Percentiles rank a stretch among this genome's conserved stretches.
Conservation (phyloP, 2,329 filamentous ascomycete genomes). For the Pseudonectria foliicola region DNA sequence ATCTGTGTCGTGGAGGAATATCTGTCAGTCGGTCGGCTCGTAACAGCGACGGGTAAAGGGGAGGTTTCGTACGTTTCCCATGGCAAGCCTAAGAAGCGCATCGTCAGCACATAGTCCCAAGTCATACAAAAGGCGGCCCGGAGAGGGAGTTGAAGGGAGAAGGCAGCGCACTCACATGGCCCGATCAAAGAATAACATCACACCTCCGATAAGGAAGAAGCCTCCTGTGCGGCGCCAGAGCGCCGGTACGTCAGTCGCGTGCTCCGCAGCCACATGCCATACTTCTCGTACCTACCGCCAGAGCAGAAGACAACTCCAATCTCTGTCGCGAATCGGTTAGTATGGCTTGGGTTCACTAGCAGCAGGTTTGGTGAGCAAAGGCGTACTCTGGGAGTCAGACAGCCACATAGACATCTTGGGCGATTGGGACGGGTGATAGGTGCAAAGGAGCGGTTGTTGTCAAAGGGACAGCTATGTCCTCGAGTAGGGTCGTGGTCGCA, state of each 20-base stretch:
- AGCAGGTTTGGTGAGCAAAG: slow-evolving; percentile 1
- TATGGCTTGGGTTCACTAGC: slow-evolving; percentile 4
- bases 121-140: slow-evolving; percentile 86
- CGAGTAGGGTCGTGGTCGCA: not conserved
- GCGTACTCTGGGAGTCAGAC: slow-evolving; percentile 87
- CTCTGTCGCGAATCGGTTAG: slow-evolving; percentile 52
- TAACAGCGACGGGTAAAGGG: slow-evolving; percentile 4
- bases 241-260: slow-evolving; percentile 12
- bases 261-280: slow-evolving; percentile 11
- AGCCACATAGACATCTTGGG: slow-evolving; percentile 76
- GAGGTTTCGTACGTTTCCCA: slow-evolving; percentile 74
- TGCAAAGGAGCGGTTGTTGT: too few relatives aligned
- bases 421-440: not conserved
- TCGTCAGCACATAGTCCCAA: slow-evolving; percentile 52
- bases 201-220: slow-evolving; percentile 89
- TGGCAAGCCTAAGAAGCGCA: slow-evolving; percentile 63
- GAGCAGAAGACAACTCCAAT: slow-evolving; percentile 97
- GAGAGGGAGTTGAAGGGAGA: slow-evolving; percentile 1
- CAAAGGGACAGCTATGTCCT: not conserved
- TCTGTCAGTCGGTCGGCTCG: slow-evolving; percentile 9
- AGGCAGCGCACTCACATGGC: slow-evolving; percentile 61
- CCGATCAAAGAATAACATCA: slow-evolving; percentile 95
- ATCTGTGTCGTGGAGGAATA: slow-evolving; percentile 50
- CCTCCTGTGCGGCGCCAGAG: slow-evolving; percentile 52
- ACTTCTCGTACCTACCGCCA: slow-evolving; percentile 63